phyloP scores from a whole-genome alignment of 2,329 filamentous ascomycete genomes.

The Xylariaceae sp. region DNA sequence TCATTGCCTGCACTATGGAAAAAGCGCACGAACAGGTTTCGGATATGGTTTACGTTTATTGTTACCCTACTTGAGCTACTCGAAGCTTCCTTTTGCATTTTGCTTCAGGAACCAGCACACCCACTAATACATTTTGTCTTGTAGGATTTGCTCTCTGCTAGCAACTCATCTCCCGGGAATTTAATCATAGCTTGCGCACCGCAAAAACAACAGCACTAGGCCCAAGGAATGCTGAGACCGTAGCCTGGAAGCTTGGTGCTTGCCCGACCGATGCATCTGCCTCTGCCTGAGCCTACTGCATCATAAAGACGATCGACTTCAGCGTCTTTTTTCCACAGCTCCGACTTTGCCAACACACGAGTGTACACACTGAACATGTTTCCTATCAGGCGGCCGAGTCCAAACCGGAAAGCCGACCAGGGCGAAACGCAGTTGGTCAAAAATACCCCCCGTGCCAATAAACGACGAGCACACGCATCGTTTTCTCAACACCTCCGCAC shows the following conservation, averaged over 20 bases:
- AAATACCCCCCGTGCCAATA: constrained; percentile 2
- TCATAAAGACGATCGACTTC: constrained; percentile 2
- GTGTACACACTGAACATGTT: background rate
- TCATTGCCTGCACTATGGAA: too few species aligned
- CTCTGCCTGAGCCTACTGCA: constrained; percentile 1
- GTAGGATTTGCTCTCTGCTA: constrained; percentile 6
- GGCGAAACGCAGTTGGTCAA: constrained; percentile 7
- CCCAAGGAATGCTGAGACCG: constrained; percentile 1
- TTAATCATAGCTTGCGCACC: constrained; percentile 8
- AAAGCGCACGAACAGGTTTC: too few species aligned
- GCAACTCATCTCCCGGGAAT: background rate
- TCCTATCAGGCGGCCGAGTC: constrained; percentile 1
- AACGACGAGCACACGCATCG: constrained; percentile 1
- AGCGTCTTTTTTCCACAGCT: background rate
- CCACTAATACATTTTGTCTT: constrained; percentile 4
- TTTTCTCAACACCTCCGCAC: background rate
- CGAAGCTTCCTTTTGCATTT: background rate
- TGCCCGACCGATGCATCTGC: background rate
- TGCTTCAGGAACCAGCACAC: background rate
- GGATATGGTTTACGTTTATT: background rate
- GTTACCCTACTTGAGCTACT: background rate
- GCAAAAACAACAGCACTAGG: constrained; percentile 4
- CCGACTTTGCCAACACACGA: background rate
- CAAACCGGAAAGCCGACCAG: constrained; percentile 1
- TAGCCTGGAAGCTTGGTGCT: background rate